Evolutionary conservation across 768 basidiomycete species (phyloP).

Genomic region (Strobilomyces dryophilus): DNA sequence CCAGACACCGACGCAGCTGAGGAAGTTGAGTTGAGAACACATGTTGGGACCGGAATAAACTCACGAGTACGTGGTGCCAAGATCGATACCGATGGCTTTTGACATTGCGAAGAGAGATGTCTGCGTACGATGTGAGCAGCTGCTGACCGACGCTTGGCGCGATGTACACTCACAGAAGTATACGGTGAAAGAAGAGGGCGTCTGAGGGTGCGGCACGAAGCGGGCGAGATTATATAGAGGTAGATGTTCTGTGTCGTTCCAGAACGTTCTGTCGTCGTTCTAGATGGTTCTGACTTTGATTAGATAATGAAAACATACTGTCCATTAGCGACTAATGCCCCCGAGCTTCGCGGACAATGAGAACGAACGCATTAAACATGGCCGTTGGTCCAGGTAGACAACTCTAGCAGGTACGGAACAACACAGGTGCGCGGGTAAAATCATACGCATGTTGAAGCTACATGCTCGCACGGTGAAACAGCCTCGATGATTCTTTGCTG

Average conservation of each 20-base stretch:
- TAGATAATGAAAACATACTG: slow-evolving; percentile 29
- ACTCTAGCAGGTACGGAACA: slow-evolving; percentile 27
- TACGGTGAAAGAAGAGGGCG: slow-evolving; percentile 7
- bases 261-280: slow-evolving; percentile 32
- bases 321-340: background rate
- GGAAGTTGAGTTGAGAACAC: slow-evolving; percentile 11
- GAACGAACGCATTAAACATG: slow-evolving; percentile 7
- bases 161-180: slow-evolving; percentile 18
- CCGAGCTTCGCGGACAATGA: background rate
- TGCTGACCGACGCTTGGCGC: background rate
- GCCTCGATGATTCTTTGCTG: slow-evolving; percentile 13
- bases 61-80: slow-evolving; percentile 91
- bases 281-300: slow-evolving; percentile 31
- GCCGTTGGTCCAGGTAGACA: slow-evolving; percentile 12
- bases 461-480: slow-evolving; percentile 22
- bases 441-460: slow-evolving; percentile 26
- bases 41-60: slow-evolving; percentile 26
- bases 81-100: slow-evolving; percentile 89
- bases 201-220: slow-evolving; percentile 4
- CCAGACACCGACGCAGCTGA: slow-evolving; percentile 98
- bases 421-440: slow-evolving; percentile 18
- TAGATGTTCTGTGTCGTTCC: slow-evolving; percentile 28
- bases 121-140: slow-evolving; percentile 7
- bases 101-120: slow-evolving; percentile 38
- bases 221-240: slow-evolving; percentile 26